Percentiles rank a stretch among this genome's conserved stretches.
Evolutionary conservation across 768 basidiomycete species (phyloP).

Genomic region (Cyathus striatus): DNA sequence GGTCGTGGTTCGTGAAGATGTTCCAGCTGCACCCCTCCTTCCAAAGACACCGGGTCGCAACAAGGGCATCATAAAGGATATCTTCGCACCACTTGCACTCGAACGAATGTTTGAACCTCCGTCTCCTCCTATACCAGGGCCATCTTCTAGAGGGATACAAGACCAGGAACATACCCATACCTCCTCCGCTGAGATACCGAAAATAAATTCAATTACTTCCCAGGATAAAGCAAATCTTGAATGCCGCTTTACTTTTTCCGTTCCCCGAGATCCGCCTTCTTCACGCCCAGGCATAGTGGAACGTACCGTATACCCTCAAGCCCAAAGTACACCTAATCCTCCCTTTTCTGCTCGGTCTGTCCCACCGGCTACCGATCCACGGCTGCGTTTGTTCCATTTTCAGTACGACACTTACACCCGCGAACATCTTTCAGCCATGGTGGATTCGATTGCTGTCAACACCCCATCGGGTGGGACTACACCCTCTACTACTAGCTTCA

Average conservation of each 20-base stretch:
- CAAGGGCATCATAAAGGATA: conserved; percentile 63
- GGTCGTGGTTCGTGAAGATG: conserved; percentile 70
- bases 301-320: conserved; percentile 47
- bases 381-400: conserved; percentile 84
- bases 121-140: conserved; percentile 52
- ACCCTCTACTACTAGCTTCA: conserved; percentile 41
- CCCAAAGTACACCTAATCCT: conserved; percentile 57
- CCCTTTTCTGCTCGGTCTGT: conserved; percentile 19
- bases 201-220: conserved; percentile 39
- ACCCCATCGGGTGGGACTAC: conserved; percentile 54
- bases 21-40: conserved; percentile 47
- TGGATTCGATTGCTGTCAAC: conserved; percentile 89
- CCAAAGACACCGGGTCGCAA: conserved; percentile 62
- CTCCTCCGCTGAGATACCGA: conserved; percentile 49
- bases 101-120: conserved; percentile 95
- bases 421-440: conserved; percentile 89
- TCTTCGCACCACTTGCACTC: conserved; percentile 84
- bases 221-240: conserved; percentile 42
- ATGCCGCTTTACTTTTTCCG: conserved; percentile 72
- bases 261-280: conserved; percentile 36
- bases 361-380: conserved; percentile 57
- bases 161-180: no score
- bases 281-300: conserved; percentile 18
- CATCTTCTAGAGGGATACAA: no score
- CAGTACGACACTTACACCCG: conserved; percentile 96